These are phyloP conservation scores for Grammothele lineata DNA, from an alignment of 768 basidiomycete species.

Conservation along the genomic window DNA sequence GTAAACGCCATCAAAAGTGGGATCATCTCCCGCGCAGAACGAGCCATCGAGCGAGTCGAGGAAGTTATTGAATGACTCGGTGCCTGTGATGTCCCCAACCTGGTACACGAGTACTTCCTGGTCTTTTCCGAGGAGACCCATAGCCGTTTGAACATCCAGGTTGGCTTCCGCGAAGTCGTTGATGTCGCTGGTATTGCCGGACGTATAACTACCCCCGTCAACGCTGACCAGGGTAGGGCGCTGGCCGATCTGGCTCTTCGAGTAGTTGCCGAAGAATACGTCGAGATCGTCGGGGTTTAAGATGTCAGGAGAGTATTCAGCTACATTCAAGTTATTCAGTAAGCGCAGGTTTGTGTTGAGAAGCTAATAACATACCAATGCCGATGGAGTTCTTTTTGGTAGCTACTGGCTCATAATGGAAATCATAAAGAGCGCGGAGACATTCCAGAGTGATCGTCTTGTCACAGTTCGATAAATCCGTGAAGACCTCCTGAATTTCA, in stretches of 20 bases:
- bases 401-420: too few relatives aligned
- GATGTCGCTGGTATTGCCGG: conserved; percentile 34
- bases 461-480: too few relatives aligned
- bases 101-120: conserved; percentile 22
- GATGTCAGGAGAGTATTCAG: too few relatives aligned
- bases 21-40: conserved; percentile 43
- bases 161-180: too few relatives aligned
- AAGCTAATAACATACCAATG: too few relatives aligned
- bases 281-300: conserved; percentile 38
- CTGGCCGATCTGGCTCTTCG: conserved; percentile 34
- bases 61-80: conserved; percentile 41
- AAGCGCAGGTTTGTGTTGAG: too few relatives aligned
- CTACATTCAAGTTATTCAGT: too few relatives aligned
- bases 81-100: conserved; percentile 21
- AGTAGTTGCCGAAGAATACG: too few relatives aligned
- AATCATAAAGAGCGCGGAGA: too few relatives aligned
- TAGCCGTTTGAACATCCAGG: conserved; percentile 71
- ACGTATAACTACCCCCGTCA: conserved; percentile 39
- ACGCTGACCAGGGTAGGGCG: conserved; percentile 33
- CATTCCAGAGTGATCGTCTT: too few relatives aligned
- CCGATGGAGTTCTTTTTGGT: too few relatives aligned
- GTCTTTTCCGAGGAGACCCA: conserved; percentile 36
- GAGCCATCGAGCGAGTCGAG: conserved; percentile 40
- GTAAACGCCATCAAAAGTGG: conserved; percentile 34
- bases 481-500: too few relatives aligned